Conservation (phyloP, 208 protist genomes). For the Naegleria gruberi region DNA sequence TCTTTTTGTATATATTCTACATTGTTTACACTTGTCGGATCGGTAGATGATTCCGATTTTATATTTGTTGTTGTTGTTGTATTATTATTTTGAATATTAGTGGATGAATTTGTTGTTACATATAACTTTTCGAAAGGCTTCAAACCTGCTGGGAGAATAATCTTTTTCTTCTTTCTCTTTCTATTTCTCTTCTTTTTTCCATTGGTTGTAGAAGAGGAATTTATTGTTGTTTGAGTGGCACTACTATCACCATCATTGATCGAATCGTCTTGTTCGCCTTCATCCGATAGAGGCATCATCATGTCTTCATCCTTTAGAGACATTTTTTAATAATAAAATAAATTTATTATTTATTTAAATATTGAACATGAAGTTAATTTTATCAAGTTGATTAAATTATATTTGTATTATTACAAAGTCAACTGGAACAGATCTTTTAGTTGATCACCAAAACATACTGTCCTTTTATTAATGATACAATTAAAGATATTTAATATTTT, state of each 20-base stretch:
- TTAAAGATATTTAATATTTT: too few species aligned
- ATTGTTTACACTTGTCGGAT: too few species aligned
- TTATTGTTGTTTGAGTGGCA: neutral
- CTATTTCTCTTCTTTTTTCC: neutral
- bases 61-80: too few species aligned
- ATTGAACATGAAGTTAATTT: too few species aligned
- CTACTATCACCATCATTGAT: neutral
- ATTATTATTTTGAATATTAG: neutral
- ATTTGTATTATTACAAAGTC: too few species aligned
- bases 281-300: neutral
- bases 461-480: too few species aligned
- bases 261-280: neutral
- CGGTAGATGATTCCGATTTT: too few species aligned
- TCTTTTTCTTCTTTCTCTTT: neutral
- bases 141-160: neutral
- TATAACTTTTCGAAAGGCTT: neutral
- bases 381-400: too few species aligned
- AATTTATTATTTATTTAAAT: too few species aligned
- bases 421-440: too few species aligned
- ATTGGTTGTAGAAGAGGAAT: neutral
- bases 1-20: neutral
- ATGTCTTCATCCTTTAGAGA: neutral
- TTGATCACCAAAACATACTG: too few species aligned
- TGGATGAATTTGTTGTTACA: neutral
- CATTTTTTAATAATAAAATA: neutral